These are phyloP conservation scores for Stephanocyclus meneghinianus DNA, from an alignment of 352 stramenopile species.

Conservation along the genomic window DNA sequence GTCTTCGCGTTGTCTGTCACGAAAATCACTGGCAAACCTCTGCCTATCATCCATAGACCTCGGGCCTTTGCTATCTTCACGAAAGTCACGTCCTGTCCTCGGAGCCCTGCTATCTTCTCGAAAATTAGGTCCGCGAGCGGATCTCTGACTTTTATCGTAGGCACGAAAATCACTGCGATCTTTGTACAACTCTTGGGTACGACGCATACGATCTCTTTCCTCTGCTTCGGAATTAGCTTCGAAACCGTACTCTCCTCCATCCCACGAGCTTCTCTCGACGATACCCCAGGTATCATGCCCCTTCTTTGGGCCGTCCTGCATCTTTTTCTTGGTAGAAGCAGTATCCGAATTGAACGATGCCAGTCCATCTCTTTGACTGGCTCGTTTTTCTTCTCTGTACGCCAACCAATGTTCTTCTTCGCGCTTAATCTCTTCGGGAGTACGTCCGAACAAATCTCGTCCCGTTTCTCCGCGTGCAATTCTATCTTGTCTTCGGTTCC, in stretches of 20 bases:
- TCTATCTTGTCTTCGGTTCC: constrained; percentile 69
- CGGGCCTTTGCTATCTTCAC: not conserved
- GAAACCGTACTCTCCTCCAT: constrained; percentile 46
- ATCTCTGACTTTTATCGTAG: constrained; percentile 7
- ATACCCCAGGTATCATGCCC: constrained; percentile 50
- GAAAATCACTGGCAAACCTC: not conserved
- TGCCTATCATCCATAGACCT: not conserved
- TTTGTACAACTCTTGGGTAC: constrained; percentile 36
- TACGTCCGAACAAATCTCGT: constrained; percentile 49
- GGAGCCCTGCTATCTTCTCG: not conserved
- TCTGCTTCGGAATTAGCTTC: constrained; percentile 38
- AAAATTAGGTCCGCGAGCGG: not conserved
- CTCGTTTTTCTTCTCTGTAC: constrained; percentile 67
- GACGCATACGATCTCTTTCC: constrained; percentile 23
- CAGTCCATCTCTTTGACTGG: constrained; percentile 19
- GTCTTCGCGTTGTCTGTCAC: not conserved
- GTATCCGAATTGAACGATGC: not conserved
- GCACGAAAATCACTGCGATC: constrained; percentile 23
- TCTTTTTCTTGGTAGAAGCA: constrained; percentile 20
- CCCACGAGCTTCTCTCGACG: constrained; percentile 26
- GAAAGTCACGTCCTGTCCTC: not conserved
- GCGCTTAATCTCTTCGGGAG: constrained; percentile 43
- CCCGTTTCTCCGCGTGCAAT: constrained; percentile 45
- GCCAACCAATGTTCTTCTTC: constrained; percentile 72
- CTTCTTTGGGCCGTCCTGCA: constrained; percentile 25